phyloP scores from a whole-genome alignment of 805 yeast genomes.

The Tetrapisispora phaffii region DNA sequence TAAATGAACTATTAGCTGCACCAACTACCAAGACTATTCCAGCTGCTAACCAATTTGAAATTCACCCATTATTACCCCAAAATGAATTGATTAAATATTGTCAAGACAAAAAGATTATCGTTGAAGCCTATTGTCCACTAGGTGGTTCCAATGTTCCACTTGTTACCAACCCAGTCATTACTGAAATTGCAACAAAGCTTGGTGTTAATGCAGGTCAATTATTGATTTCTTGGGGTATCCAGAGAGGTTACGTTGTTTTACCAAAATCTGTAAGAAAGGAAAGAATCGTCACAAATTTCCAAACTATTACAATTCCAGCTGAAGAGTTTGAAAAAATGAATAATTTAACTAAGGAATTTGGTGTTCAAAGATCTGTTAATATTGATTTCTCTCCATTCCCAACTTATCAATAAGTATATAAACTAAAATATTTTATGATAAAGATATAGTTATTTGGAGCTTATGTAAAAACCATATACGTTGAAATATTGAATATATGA shows the following conservation, averaged over 20 bases:
- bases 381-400: slow-evolving; percentile 22
- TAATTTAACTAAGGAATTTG: slow-evolving; percentile 19
- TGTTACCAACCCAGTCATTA: slow-evolving; percentile 40
- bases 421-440: too few species aligned
- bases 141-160: slow-evolving; percentile 62
- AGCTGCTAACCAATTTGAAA: slow-evolving; percentile 52
- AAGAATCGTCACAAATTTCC: slow-evolving; percentile 41
- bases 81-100: slow-evolving; percentile 44
- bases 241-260: slow-evolving; percentile 49
- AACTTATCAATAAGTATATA: slow-evolving; percentile 2
- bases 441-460: too few species aligned
- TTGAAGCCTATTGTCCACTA: slow-evolving; percentile 52
- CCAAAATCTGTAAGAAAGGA: slow-evolving; percentile 66
- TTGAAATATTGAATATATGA: neutral
- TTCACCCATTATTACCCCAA: slow-evolving; percentile 68
- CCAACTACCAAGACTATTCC: slow-evolving; percentile 44
- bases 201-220: slow-evolving; percentile 45
- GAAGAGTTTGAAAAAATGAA: slow-evolving; percentile 36
- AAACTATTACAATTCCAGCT: slow-evolving; percentile 31
- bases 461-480: too few species aligned
- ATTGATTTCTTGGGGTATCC: slow-evolving; percentile 52
- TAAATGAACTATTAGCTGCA: slow-evolving; percentile 34
- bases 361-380: slow-evolving; percentile 24
- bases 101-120: slow-evolving; percentile 40
- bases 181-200: slow-evolving; percentile 48